A percentile compares a stretch with the other conserved stretches of the same genome.
phyloP scores from a whole-genome alignment of 2,329 filamentous ascomycete genomes.

The Aspergillus jensenii region DNA sequence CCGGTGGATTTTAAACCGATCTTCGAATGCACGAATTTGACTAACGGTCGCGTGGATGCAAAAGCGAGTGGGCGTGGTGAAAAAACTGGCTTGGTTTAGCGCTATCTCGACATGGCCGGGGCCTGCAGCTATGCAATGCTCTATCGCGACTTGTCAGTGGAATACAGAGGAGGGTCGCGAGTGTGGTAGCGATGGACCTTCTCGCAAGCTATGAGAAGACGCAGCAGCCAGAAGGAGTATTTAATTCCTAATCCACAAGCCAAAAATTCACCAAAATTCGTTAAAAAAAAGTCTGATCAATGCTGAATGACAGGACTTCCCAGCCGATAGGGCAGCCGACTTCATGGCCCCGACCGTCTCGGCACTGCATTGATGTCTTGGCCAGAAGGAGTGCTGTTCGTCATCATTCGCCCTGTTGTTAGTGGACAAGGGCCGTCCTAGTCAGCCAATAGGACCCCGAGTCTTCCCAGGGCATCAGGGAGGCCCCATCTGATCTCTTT shows the following conservation, averaged over 20 bases:
- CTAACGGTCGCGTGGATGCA: neutral
- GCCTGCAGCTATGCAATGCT: neutral
- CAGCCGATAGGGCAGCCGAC: slow-evolving; percentile 3
- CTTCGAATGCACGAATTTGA: neutral
- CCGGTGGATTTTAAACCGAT: slow-evolving; percentile 12
- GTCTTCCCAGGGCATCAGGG: neutral
- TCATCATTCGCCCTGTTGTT: neutral
- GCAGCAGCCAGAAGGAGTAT: neutral
- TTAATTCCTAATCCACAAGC: neutral
- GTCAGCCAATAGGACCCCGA: neutral
- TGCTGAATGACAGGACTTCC: neutral
- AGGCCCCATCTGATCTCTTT: neutral
- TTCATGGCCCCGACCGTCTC: neutral
- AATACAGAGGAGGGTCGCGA: neutral
- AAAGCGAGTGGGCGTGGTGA: neutral
- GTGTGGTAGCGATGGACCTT: neutral
- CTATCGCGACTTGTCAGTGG: neutral
- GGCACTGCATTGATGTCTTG: neutral
- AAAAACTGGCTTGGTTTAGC: slow-evolving; percentile 9
- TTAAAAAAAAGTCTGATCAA: neutral
- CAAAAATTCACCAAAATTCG: neutral
- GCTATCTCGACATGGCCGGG: slow-evolving; percentile 3
- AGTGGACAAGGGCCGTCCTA: neutral
- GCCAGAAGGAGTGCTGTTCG: neutral
- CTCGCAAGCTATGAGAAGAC: neutral